Conservation (phyloP, 805 yeast species). For the Yamadazyma laniorum region DNA sequence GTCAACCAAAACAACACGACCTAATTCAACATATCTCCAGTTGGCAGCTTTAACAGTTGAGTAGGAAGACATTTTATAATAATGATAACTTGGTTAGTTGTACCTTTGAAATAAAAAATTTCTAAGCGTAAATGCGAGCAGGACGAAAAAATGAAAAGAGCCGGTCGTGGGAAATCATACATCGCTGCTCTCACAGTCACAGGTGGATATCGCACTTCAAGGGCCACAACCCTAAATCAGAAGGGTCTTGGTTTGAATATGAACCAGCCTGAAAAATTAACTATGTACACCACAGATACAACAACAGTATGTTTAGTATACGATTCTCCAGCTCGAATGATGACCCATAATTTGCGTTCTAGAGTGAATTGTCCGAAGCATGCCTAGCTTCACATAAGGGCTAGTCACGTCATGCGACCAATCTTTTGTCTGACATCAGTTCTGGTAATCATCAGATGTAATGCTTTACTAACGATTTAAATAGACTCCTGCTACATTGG, state of each 20-base stretch:
- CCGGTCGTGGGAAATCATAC: constrained; percentile 4
- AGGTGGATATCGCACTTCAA: too few relatives aligned
- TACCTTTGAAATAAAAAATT: constrained; percentile 14
- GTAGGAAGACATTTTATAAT: constrained; percentile 27
- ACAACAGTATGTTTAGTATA: too few relatives aligned
- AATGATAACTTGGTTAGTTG: constrained; percentile 6
- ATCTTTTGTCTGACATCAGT: constrained; percentile 10
- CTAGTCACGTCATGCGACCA: constrained; percentile 42
- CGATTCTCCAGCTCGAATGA: constrained; percentile 27
- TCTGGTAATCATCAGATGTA: too few relatives aligned
- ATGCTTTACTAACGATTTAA: too few relatives aligned
- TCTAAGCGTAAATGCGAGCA: constrained; percentile 11
- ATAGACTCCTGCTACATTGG: too few relatives aligned
- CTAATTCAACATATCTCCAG: constrained; percentile 99
- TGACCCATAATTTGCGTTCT: constrained; percentile 49
- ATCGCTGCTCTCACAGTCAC: constrained; percentile 3
- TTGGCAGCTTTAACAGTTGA: constrained; percentile 89
- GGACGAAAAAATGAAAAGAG: constrained; percentile 9
- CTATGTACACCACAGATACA: too few relatives aligned
- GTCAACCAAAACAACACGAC: constrained; percentile 91
- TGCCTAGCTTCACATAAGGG: constrained; percentile 46
- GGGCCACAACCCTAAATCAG: too few relatives aligned
- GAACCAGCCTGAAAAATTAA: too few relatives aligned
- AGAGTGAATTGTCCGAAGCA: constrained; percentile 39
- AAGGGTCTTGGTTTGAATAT: too few relatives aligned